Conservation (phyloP, 208 protist genomes). For the Trypanosoma vivax region DNA sequence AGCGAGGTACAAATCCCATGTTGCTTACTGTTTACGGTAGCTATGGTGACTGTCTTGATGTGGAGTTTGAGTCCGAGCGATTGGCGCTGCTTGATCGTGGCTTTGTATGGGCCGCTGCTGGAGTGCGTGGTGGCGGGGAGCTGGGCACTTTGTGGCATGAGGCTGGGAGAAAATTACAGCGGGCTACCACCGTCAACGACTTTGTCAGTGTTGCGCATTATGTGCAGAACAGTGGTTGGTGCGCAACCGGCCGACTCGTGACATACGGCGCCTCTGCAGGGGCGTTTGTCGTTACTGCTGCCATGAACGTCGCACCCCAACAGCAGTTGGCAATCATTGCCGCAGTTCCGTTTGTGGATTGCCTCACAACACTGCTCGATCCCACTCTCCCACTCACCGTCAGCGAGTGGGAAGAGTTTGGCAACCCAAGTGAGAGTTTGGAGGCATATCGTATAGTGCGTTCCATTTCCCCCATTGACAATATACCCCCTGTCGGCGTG, state of each 20-base stretch:
- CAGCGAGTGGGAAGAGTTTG: constrained; percentile 86
- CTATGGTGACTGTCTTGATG: constrained; percentile 66
- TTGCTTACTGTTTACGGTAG: constrained; percentile 69
- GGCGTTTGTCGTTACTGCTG: constrained; percentile 71
- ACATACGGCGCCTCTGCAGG: constrained; percentile 72
- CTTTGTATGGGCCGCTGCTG: constrained; percentile 62
- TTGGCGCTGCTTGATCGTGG: constrained; percentile 74
- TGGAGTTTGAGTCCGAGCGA: constrained; percentile 40
- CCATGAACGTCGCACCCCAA: constrained; percentile 50
- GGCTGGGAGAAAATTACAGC: constrained; percentile 43
- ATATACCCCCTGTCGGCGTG: constrained; percentile 21
- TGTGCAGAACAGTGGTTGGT: constrained; percentile 46
- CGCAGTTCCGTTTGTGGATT: constrained; percentile 86
- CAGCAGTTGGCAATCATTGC: constrained; percentile 48
- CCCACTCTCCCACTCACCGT: constrained; percentile 60
- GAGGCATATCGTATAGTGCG: constrained; percentile 61
- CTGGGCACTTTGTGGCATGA: constrained; percentile 69
- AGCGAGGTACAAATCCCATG: constrained; percentile 21
- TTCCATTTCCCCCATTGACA: constrained; percentile 70
- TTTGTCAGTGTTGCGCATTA: constrained; percentile 57
- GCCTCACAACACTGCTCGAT: constrained; percentile 78
- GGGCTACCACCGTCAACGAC: constrained; percentile 76
- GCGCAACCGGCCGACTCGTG: constrained; percentile 28
- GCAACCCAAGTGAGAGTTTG: constrained; percentile 61
- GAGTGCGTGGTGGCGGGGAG: constrained; percentile 86